phyloP scores from a whole-genome alignment of 2,329 filamentous ascomycete species.

The Hypoxylon sp. region DNA sequence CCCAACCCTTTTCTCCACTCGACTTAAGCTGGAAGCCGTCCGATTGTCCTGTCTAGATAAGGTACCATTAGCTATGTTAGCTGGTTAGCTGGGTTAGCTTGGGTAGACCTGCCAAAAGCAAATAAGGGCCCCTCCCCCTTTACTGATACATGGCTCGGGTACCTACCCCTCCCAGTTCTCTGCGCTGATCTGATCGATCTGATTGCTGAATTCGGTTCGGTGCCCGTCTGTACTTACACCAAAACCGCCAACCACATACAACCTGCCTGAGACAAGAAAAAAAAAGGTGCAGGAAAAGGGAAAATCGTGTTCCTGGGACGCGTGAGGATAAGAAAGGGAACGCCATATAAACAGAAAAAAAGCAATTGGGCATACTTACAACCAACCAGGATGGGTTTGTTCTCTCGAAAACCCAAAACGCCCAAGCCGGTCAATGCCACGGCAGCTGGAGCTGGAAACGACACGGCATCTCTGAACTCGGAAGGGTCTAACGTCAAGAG shows the following conservation, averaged over 20 bases:
- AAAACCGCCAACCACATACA: conserved; percentile 37
- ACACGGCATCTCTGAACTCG: conserved; percentile 67
- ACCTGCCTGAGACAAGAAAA: conserved; percentile 32
- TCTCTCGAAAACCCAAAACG: conserved; percentile 69
- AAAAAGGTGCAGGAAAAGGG: conserved; percentile 18
- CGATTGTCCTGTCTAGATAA: conserved; percentile 38
- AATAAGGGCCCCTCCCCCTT: conserved; percentile 33
- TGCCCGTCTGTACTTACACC: conserved; percentile 31
- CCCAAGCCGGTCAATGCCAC: conserved; percentile 61
- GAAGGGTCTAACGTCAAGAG: conserved; percentile 65
- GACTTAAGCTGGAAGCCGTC: conserved; percentile 37
- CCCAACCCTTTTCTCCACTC: conserved; percentile 27
- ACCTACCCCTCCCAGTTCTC: conserved; percentile 35
- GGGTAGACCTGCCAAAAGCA: conserved; percentile 38
- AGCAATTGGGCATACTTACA: conserved; percentile 36
- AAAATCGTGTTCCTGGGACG: conserved; percentile 28
- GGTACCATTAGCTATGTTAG: conserved; percentile 29
- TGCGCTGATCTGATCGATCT: conserved; percentile 42
- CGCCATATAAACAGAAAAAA: conserved; percentile 30
- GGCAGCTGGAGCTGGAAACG: conserved; percentile 56
- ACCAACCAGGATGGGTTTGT: conserved; percentile 65
- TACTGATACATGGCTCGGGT: conserved; percentile 28
- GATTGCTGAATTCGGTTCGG: conserved; percentile 40
- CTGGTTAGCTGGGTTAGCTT: conserved; percentile 6
- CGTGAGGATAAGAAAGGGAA: conserved; percentile 20